These are phyloP conservation scores for Globisporangium perplexum DNA, from an alignment of 352 stramenopile species.

Conservation along the genomic window DNA sequence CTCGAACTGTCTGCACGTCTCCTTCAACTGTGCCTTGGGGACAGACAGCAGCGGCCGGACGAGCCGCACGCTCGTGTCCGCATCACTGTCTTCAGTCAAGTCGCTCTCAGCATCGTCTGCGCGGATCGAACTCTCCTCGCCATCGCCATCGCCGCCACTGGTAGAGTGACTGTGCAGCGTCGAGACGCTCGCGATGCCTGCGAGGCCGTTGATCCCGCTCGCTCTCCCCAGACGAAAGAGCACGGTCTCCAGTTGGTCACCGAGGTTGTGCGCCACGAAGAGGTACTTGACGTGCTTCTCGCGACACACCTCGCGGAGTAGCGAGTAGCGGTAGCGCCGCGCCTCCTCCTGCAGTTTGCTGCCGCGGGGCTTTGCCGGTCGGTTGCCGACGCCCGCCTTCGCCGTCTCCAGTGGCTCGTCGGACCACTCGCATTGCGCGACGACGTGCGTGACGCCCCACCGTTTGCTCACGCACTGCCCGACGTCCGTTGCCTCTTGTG, in stretches of 20 bases:
- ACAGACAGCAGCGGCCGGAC: slow-evolving; percentile 59
- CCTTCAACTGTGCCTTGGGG: slow-evolving; percentile 52
- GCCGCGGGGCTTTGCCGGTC: slow-evolving; percentile 28
- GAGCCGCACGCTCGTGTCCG: slow-evolving; percentile 17
- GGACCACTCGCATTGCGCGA: slow-evolving; percentile 49
- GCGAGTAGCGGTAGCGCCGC: slow-evolving; percentile 57
- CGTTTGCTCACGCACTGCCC: slow-evolving; percentile 29
- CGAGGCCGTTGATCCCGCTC: slow-evolving; percentile 72
- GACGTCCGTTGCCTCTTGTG: slow-evolving; percentile 49
- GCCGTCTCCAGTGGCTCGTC: slow-evolving; percentile 1
- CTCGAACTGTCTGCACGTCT: slow-evolving; percentile 62
- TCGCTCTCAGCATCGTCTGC: background rate
- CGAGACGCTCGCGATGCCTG: slow-evolving; percentile 43
- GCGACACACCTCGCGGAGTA: slow-evolving; percentile 46
- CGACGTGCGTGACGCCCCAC: slow-evolving; percentile 49
- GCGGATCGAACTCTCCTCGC: background rate
- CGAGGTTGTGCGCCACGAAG: slow-evolving; percentile 75
- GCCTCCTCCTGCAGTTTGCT: slow-evolving; percentile 79
- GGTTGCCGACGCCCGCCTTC: background rate
- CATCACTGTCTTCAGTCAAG: background rate
- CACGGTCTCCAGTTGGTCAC: slow-evolving; percentile 77
- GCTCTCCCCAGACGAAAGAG: slow-evolving; percentile 71
- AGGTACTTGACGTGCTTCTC: slow-evolving; percentile 52
- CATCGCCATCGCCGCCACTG: background rate
- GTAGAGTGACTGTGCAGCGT: slow-evolving; percentile 14